phyloP scores from a whole-genome alignment of 148 eudicot genomes.

The Fallopia convolvulus region DNA sequence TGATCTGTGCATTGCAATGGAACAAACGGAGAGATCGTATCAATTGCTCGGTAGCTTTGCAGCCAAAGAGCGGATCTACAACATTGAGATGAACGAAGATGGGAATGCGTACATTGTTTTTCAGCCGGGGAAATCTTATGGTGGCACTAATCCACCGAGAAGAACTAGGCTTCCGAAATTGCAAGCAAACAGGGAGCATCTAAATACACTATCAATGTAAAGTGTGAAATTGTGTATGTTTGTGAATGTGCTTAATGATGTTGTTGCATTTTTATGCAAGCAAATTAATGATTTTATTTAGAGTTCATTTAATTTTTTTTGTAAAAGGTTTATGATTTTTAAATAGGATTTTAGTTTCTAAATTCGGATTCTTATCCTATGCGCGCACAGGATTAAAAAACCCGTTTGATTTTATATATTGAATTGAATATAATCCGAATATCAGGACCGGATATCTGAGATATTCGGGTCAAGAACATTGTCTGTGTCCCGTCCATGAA shows the following conservation, averaged over 20 bases:
- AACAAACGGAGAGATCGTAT: conserved; percentile 78
- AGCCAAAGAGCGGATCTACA: conserved; percentile 54
- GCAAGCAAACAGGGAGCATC: conserved; percentile 42
- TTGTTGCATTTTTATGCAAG: too few species aligned
- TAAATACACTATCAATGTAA: conserved; percentile 8
- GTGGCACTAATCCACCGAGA: conserved; percentile 25
- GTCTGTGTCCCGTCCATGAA: too few species aligned
- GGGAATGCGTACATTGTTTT: conserved; percentile 34
- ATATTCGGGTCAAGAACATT: too few species aligned
- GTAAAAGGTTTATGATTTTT: too few species aligned
- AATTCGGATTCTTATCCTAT: too few species aligned
- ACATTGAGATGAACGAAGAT: conserved; percentile 26
- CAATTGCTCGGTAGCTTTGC: conserved; percentile 68
- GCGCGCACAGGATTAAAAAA: too few species aligned
- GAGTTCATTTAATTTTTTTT: too few species aligned
- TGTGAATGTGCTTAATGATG: neutral
- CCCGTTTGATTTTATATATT: too few species aligned
- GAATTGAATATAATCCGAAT: too few species aligned
- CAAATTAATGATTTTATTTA: too few species aligned
- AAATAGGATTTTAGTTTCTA: too few species aligned
- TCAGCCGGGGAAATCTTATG: conserved; percentile 33
- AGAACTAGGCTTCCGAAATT: conserved; percentile 53
- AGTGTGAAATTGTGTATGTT: neutral
- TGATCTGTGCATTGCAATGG: conserved; percentile 64
- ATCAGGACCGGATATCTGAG: too few species aligned